Evolutionary conservation across 2,329 filamentous ascomycete species (phyloP).

Genomic region (Teratosphaeria nubilosa): DNA sequence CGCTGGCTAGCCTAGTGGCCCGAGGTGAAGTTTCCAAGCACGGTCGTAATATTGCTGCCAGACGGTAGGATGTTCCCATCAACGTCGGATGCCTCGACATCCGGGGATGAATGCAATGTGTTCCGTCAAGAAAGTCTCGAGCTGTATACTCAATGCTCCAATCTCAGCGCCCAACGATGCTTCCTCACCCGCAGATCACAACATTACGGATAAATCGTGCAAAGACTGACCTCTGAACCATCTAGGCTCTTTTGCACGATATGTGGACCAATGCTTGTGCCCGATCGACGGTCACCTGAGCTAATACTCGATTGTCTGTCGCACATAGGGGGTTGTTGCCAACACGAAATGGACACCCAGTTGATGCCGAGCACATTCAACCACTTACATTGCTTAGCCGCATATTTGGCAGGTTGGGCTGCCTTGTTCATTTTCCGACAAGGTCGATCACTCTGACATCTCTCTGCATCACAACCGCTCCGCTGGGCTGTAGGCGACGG

Average conservation of each 20-base stretch:
- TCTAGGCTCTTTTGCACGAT: no score
- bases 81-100: not conserved
- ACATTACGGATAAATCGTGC: no score
- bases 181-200: no score
- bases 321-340: no score
- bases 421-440: not conserved
- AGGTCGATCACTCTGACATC: constrained; percentile 26
- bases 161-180: not conserved
- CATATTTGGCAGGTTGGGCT: not conserved
- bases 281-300: no score
- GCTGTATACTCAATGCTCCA: not conserved
- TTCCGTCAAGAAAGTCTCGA: not conserved
- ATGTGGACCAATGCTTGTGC: no score
- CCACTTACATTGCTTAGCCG: not conserved
- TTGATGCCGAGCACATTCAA: no score
- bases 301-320: no score
- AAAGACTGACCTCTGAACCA: no score
- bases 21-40: not conserved
- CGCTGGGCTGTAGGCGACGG: constrained; percentile 45
- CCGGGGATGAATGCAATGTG: not conserved
- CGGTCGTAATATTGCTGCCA: not conserved
- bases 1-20: not conserved
- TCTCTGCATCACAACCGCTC: constrained; percentile 40
- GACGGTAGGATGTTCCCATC: not conserved
- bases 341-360: no score